Evolutionary conservation across 768 basidiomycete species (phyloP), one percentile per base, ranked within the genome.

Genomic region (Suillus plorans): DNA sequence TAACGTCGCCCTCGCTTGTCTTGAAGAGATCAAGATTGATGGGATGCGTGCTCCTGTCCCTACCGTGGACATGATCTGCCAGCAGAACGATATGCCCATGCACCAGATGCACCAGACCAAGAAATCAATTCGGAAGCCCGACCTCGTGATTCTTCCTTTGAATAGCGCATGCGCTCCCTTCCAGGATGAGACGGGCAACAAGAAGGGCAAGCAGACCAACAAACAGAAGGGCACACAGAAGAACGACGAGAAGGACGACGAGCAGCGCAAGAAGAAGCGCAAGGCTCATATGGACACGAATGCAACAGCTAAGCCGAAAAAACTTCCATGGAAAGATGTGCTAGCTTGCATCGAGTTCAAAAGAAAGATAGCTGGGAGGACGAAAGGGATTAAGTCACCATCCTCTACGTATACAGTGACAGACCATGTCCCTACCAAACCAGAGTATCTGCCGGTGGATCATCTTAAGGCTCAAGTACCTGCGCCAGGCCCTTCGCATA

Each of bases 1-100:
- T 5, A 63, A 63, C 10, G 25, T 31, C 0, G 63, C 56, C 5
- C 57, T 64, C 2, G 42, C 28, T 12, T 60, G 63, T 59, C 63
- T 64, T n/a, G 5, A 45, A 8, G 34, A 60, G 7, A 57, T 64
- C 16, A 20, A 28, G 7, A 22, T 64, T 10, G 56, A 56, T 5
- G 44, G 63, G 4, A 42, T 28, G 31, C 25, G 5, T 36, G 22
- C 28, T 36, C 34, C 31, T 50, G 28, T 28, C 16, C 25, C 14
- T 16, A 1, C 8, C 16, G 18, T 53, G 16, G 28, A 53, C 52
- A 53, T 53, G 16, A 53, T 53, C 16, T 53, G 52, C 28, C 52
- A 53, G 52, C 52, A 31, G 8, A 36, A 52, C 22, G 28, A 53
- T 14, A 34, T 45, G 22, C 18, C 16, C 9, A 31, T 62, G 20